Conservation (phyloP, 2,329 filamentous ascomycete species). For the Hypoxylon sp. region DNA sequence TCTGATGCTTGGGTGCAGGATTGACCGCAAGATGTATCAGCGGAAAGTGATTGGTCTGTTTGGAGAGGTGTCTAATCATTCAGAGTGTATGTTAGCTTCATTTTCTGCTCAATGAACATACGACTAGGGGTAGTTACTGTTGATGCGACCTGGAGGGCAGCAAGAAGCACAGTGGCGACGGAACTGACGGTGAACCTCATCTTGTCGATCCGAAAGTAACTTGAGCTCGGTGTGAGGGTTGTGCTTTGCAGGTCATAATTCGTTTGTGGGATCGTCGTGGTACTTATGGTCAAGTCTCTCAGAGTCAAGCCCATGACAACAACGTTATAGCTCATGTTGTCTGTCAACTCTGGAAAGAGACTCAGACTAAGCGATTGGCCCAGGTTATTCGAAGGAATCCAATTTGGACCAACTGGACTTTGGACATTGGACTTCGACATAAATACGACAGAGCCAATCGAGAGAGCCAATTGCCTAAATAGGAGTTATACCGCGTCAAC, state of each 20-base stretch:
- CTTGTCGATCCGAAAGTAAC: background rate
- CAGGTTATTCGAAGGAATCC: background rate
- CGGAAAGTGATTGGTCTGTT: background rate
- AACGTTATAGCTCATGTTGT: background rate
- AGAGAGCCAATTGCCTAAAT: conserved; percentile 2
- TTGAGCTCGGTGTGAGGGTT: background rate
- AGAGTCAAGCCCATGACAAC: conserved; percentile 1
- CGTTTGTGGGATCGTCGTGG: background rate
- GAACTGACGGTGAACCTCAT: conserved; percentile 12
- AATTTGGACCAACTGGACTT: background rate
- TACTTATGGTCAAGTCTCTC: conserved; percentile 2
- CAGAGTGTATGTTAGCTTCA: background rate
- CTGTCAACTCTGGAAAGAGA: background rate
- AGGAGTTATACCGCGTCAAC: conserved; percentile 8
- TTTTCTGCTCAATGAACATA: background rate
- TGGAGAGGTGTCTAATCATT: conserved; percentile 16
- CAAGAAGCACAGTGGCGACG: background rate
- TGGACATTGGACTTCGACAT: background rate
- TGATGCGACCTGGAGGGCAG: background rate
- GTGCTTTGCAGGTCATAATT: background rate
- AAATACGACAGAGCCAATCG: background rate
- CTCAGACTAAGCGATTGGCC: conserved; percentile 16
- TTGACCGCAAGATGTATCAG: conserved; percentile 16
- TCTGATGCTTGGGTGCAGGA: conserved; percentile 14
- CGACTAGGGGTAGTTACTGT: conserved; percentile 7